Evolutionary conservation across 805 yeast genomes (phyloP).

Genomic region (Saccharomycopsis fodiens): DNA sequence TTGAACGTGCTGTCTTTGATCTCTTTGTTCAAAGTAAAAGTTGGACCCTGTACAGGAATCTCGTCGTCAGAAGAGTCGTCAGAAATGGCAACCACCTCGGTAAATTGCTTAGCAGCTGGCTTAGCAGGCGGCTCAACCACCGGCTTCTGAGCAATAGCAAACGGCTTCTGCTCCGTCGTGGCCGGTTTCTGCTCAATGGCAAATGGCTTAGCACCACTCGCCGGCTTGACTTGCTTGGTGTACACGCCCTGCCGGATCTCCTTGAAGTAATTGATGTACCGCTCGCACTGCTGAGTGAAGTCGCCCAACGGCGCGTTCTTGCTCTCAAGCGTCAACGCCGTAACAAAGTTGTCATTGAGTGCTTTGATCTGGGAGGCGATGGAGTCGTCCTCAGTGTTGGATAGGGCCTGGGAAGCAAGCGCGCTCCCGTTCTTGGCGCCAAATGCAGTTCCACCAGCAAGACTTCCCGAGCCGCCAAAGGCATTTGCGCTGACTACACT

Average conservation of each 20-base stretch:
- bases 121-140: not conserved
- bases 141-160: not conserved
- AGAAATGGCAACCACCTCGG: not conserved
- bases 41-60: conserved; percentile 17
- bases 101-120: not conserved
- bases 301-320: conserved; percentile 20
- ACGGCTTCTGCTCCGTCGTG: too few relatives aligned
- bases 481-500: not conserved
- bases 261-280: conserved; percentile 17
- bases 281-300: conserved; percentile 17
- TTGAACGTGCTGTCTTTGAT: conserved; percentile 3
- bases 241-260: conserved; percentile 10
- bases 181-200: not conserved
- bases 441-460: conserved; percentile 14
- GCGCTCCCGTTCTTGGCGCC: not conserved
- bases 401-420: not conserved
- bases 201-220: not conserved
- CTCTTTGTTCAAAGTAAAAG: conserved; percentile 5
- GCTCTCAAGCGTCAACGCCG: conserved; percentile 5
- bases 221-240: not conserved
- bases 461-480: not conserved
- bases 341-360: conserved; percentile 19
- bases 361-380: conserved; percentile 20
- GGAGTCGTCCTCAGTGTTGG: not conserved
- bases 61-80: conserved; percentile 9